Conservation (phyloP, 352 stramenopile species). For the Phytophthora vignae region DNA sequence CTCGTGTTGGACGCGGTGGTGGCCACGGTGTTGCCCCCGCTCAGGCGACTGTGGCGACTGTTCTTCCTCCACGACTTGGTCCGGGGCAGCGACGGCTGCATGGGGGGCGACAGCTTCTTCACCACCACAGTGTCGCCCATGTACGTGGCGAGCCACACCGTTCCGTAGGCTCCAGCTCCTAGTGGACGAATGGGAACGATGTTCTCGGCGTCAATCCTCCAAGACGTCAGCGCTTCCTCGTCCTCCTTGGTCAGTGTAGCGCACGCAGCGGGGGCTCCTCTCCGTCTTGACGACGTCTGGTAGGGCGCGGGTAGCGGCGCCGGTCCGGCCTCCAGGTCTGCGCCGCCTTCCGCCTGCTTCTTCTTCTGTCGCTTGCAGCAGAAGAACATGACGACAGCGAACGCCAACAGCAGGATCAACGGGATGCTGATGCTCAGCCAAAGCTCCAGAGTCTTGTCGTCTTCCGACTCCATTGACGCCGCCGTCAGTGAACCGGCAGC, state of each 20-base stretch:
- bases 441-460: slow-evolving; percentile 28
- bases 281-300: slow-evolving; percentile 11
- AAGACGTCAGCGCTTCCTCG: slow-evolving; percentile 63
- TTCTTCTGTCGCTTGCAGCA: slow-evolving; percentile 30
- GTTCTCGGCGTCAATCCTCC: slow-evolving; percentile 52
- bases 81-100: slow-evolving; percentile 36
- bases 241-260: slow-evolving; percentile 40
- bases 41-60: slow-evolving; percentile 32
- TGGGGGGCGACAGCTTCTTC: slow-evolving; percentile 54
- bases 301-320: slow-evolving; percentile 11
- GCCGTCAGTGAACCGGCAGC: not conserved
- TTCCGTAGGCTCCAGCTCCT: slow-evolving; percentile 48
- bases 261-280: not conserved
- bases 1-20: slow-evolving; percentile 19
- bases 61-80: slow-evolving; percentile 45
- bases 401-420: slow-evolving; percentile 27
- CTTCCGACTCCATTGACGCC: not conserved
- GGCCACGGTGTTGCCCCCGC: slow-evolving; percentile 7
- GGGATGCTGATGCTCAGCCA: slow-evolving; percentile 47
- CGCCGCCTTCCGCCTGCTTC: not conserved
- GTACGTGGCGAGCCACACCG: slow-evolving; percentile 64
- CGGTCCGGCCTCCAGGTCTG: slow-evolving; percentile 12
- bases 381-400: slow-evolving; percentile 35
- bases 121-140: slow-evolving; percentile 53
- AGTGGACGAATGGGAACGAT: slow-evolving; percentile 47